Evolutionary conservation across 164 flowering plant species (phyloP).

Genomic region (Saururus chinensis): DNA sequence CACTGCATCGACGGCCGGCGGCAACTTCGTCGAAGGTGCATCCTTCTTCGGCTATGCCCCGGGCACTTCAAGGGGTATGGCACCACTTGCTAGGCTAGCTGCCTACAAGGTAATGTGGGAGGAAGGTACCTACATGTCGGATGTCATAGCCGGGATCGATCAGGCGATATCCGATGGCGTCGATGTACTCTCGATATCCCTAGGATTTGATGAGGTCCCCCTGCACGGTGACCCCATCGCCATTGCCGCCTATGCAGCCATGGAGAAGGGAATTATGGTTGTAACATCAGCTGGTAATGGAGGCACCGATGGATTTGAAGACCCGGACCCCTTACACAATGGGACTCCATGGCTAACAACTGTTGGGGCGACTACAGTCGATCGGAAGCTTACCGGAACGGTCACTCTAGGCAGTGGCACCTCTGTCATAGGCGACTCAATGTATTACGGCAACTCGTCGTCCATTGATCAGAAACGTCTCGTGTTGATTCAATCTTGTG

Average conservation of each 20-base stretch:
- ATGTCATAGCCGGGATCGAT: constrained; percentile 51
- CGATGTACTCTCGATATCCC: constrained; percentile 54
- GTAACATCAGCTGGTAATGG: too few species aligned
- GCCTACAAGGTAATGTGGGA: constrained; percentile 43
- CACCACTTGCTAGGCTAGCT: constrained; percentile 44
- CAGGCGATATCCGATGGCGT: constrained; percentile 58
- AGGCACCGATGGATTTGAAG: too few species aligned
- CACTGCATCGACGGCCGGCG: constrained; percentile 50
- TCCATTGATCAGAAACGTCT: not conserved
- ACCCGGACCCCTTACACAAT: constrained; percentile 1
- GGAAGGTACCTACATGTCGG: constrained; percentile 22
- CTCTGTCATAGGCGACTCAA: not conserved
- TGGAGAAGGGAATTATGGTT: too few species aligned
- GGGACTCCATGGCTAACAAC: constrained; percentile 11
- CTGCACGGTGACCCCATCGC: constrained; percentile 63
- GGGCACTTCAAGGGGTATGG: constrained; percentile 50
- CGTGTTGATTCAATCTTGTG: constrained; percentile 7
- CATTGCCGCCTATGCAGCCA: constrained; percentile 26
- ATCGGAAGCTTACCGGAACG: constrained; percentile 4
- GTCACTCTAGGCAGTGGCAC: constrained; percentile 4
- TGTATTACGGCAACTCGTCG: constrained; percentile 15
- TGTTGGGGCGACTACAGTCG: constrained; percentile 12
- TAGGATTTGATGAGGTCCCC: constrained; percentile 37
- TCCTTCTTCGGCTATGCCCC: constrained; percentile 44
- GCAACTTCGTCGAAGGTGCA: too few species aligned